Evolutionary conservation across 78 protist genomes (phyloP), one percentile per base, ranked within the genome.

Genomic region (Pigoraptor vietnamica): DNA sequence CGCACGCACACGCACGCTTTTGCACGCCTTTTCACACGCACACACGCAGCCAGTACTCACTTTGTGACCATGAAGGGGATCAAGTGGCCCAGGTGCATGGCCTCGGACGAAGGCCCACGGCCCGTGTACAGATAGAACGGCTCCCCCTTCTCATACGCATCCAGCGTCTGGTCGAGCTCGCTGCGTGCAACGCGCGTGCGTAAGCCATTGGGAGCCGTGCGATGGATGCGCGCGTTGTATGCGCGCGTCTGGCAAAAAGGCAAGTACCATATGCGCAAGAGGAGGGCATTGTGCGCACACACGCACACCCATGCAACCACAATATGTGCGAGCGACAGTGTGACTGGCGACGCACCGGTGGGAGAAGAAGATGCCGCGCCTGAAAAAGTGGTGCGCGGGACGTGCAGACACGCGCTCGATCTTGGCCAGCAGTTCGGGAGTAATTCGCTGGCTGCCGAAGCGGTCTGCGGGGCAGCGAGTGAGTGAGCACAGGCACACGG

Each of bases 81-180:
- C 32, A 99, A 82, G 84, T 99, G 99, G 25, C 99, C 99, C 90
- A 99, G 79, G 90, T 99, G 99, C 94, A 99, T 93, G 40, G 97
- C 29, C 32, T 95, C 99, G n/a, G 97, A 90, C 24, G 96, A 91
- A 14, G 99, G 99, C 23, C 99, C 99, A 29, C 99, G 97, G 23
- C 99, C 99, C 9, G 99, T 99, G 96, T 99, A 99, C 55, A 99
- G 94, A 94, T 97, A 99, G 90, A 99, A 97, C 24, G 98, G 98
- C 88, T 93, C 88, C 23, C 97, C 97, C n/a, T 89, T 0, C 93
- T 97, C 99, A 48, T 95, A 94, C 81, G 39, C 39, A 87, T 96
- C 97, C 39, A 98, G 95, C 34, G 96, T 14, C n/a, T 81, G 89
- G 48, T 93, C 81, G 39, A 98, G 92, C 32, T 98, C 99, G 40